Base-by-base conservation (phyloP, 129 eudicot species). In the Escallonia herrerae region DNA sequence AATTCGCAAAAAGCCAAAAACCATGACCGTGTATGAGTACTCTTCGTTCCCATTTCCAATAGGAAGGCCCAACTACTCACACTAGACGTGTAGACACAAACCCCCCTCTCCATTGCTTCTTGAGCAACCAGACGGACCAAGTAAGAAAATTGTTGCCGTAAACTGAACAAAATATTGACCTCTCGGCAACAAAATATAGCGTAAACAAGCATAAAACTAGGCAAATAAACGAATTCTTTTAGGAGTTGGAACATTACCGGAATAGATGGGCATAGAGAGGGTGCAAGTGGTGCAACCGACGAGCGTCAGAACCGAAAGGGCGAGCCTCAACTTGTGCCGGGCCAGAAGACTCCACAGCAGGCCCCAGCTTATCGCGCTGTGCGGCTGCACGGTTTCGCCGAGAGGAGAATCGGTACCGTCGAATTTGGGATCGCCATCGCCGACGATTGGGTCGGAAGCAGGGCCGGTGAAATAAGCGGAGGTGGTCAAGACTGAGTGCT, bases 231-330 rank as follows among this genome's bases (percentile, higher is more conserved):
- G 33, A 22, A 22, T 22, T 22, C 33, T 22, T 22, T 22, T 22
- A 22, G 33, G 33, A 45, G 6, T 45, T 45, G 13, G 22, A 14
- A 53, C 13, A 7, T 63, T 83, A 89, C 98, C 98, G 14, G 96
- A 85, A 65, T 75, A 74, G 14, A 88, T 58, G 15, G 98, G 96
- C 95, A 93, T 81, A 8, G 91, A 84, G 50, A 93, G 95, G 65
- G 96, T 88, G 62, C 91, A 85, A 77, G 78, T 60, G 40, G 95
- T 79, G 60, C 89, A 82, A 51, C 87, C 82, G 14, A 88, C 12
- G 42, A 93, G 96, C 66, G 84, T 72, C 22, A 66, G 49, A 62
- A 77, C 40, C 6, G 87, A 93, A 74, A 76, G 75, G 48, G 74
- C 70, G 15, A 93, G 77, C 68, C 95, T 75, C 58, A 76, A 56